Evolutionary conservation across 441 rosid genomes (phyloP).

Genomic region (California macrophylla): DNA sequence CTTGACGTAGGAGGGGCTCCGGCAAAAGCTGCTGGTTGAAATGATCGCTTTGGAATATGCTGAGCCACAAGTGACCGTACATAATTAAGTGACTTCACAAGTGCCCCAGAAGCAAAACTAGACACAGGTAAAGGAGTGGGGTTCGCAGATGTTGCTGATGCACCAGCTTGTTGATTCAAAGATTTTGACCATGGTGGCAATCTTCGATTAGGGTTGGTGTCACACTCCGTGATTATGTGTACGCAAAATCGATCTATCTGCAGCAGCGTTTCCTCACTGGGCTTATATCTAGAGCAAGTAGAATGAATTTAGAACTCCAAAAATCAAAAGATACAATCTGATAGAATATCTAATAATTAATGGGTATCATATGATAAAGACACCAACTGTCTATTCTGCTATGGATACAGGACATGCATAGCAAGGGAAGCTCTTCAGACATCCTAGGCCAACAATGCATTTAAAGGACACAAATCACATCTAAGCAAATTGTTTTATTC

Average conservation of each 20-base stretch:
- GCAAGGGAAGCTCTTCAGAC: neutral
- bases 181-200: conserved; percentile 42
- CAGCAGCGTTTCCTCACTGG: conserved; percentile 80
- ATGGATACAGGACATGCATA: neutral
- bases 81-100: conserved; percentile 90
- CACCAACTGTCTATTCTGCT: neutral
- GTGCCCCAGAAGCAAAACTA: conserved; percentile 71
- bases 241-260: conserved; percentile 88
- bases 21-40: conserved; percentile 82
- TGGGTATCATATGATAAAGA: neutral
- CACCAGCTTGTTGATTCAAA: conserved; percentile 34
- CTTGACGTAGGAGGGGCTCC: conserved; percentile 72
- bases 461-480: neutral
- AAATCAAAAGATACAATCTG: conserved; percentile 12
- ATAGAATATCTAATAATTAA: neutral
- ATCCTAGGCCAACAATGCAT: neutral
- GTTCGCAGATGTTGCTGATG: conserved; percentile 34
- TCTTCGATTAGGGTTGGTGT: conserved; percentile 46
- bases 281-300: conserved; percentile 68
- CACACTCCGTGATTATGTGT: conserved; percentile 66
- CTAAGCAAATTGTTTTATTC: neutral
- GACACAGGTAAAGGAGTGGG: conserved; percentile 66
- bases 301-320: conserved; percentile 17
- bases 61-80: conserved; percentile 85
- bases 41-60: conserved; percentile 73